Percentiles rank a stretch among this genome's conserved stretches.
phyloP scores from a whole-genome alignment of 2,329 filamentous ascomycete species.

The Xylaria polymorpha region DNA sequence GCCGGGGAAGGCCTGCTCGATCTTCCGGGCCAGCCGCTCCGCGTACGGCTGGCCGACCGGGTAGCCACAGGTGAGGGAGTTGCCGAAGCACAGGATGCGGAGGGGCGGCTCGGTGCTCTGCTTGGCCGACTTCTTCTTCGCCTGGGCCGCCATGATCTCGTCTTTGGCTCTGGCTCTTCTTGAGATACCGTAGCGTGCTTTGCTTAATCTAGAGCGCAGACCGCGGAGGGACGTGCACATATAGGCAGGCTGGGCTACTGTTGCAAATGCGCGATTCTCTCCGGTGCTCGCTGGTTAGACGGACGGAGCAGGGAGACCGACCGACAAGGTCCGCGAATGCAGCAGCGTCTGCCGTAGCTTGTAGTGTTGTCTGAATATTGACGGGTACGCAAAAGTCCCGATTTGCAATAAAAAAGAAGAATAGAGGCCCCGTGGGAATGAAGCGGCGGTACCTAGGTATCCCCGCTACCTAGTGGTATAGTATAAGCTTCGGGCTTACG shows the following conservation, averaged over 20 bases:
- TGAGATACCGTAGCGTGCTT: not conserved
- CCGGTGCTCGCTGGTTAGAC: not conserved
- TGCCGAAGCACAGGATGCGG: conserved; percentile 72
- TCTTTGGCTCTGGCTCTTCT: not conserved
- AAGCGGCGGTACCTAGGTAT: not conserved
- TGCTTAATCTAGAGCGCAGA: conserved; percentile 7
- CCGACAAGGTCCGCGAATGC: not conserved
- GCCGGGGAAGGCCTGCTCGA: conserved; percentile 59
- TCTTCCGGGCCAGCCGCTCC: conserved; percentile 57
- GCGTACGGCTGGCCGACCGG: conserved; percentile 65
- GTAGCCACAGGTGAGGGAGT: conserved; percentile 72
- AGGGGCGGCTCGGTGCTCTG: conserved; percentile 53
- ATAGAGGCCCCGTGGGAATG: not conserved
- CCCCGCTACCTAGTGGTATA: not conserved
- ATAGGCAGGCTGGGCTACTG: too few species aligned
- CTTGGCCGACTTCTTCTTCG: conserved; percentile 7
- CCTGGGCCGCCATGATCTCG: conserved; percentile 16
- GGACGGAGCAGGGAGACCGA: not conserved
- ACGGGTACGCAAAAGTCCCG: not conserved
- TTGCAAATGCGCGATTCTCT: not conserved
- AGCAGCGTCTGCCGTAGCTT: not conserved
- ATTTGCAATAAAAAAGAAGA: not conserved
- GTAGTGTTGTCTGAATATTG: not conserved
- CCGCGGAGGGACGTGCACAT: not conserved
- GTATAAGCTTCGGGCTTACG: conserved; percentile 9